phyloP scores from a whole-genome alignment of 2,329 filamentous ascomycete genomes.

The Fusarium sp. region DNA sequence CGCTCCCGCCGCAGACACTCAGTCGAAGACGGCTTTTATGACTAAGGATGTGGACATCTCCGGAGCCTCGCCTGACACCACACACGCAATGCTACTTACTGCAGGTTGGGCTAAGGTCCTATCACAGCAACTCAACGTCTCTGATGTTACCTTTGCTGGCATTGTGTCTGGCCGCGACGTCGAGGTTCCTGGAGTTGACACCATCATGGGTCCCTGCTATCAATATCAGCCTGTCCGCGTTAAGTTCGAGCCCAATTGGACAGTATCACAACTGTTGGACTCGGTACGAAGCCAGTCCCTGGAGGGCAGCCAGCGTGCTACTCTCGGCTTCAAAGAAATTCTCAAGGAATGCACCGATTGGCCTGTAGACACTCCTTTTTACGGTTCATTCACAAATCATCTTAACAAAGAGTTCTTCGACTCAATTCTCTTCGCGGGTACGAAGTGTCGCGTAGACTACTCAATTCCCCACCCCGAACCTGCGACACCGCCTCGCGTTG shows the following conservation, averaged over 20 bases:
- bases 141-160: constrained; percentile 47
- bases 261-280: constrained; percentile 37
- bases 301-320: constrained; percentile 43
- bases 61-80: constrained; percentile 42
- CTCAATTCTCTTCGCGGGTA: constrained; percentile 45
- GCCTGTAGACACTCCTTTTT: constrained; percentile 37
- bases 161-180: constrained; percentile 48
- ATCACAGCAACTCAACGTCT: constrained; percentile 33
- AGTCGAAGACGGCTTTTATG: constrained; percentile 41
- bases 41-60: constrained; percentile 46
- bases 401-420: constrained; percentile 49
- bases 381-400: constrained; percentile 47
- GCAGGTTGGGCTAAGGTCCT: constrained; percentile 47
- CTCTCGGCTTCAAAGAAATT: constrained; percentile 42
- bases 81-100: constrained; percentile 46
- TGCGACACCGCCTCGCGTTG: constrained; percentile 43
- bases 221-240: constrained; percentile 50
- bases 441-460: constrained; percentile 46
- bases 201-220: constrained; percentile 48
- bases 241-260: constrained; percentile 42
- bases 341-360: constrained; percentile 41
- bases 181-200: constrained; percentile 39
- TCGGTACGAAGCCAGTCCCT: constrained; percentile 43
- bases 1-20: constrained; percentile 23
- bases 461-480: constrained; percentile 45